Evolutionary conservation across 78 protist genomes (phyloP).

Genomic region (Salpingoeca rosetta): DNA sequence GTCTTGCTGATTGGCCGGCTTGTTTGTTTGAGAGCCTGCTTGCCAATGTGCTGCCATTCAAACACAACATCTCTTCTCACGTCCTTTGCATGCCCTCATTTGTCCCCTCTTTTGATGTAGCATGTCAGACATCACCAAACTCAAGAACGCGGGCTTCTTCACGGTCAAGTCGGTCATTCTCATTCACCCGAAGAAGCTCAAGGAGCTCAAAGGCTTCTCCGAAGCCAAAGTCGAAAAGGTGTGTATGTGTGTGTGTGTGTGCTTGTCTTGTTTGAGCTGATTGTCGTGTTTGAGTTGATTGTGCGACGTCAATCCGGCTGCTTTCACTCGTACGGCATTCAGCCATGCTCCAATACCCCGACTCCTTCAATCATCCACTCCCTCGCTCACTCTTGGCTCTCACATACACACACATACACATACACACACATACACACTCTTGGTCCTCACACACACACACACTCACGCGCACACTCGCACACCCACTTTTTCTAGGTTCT

Average conservation of each 20-base stretch:
- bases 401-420: not conserved
- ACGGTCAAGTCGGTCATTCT: slow-evolving; percentile 22
- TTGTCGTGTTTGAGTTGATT: not conserved
- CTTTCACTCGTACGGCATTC: too few species aligned
- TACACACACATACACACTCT: not conserved
- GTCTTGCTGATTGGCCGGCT: not conserved
- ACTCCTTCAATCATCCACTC: too few species aligned
- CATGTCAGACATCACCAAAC: slow-evolving; percentile 50
- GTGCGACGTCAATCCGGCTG: too few species aligned
- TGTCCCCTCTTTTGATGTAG: not conserved
- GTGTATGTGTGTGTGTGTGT: not conserved
- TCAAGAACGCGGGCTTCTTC: slow-evolving; percentile 44
- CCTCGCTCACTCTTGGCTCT: too few species aligned
- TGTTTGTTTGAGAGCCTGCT: not conserved
- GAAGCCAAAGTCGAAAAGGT: slow-evolving; percentile 72
- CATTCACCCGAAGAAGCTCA: slow-evolving; percentile 1
- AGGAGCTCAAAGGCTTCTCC: slow-evolving; percentile 54
- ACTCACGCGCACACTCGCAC: not conserved
- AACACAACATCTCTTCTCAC: not conserved
- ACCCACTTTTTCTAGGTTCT: not conserved
- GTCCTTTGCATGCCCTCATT: not conserved
- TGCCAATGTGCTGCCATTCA: not conserved
- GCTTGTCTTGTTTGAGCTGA: not conserved
- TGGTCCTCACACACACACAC: not conserved
- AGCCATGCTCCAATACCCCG: too few species aligned